Base-by-base conservation (phyloP, 1,139 yeast genomes). In the Blastobotrys arbuscula region DNA sequence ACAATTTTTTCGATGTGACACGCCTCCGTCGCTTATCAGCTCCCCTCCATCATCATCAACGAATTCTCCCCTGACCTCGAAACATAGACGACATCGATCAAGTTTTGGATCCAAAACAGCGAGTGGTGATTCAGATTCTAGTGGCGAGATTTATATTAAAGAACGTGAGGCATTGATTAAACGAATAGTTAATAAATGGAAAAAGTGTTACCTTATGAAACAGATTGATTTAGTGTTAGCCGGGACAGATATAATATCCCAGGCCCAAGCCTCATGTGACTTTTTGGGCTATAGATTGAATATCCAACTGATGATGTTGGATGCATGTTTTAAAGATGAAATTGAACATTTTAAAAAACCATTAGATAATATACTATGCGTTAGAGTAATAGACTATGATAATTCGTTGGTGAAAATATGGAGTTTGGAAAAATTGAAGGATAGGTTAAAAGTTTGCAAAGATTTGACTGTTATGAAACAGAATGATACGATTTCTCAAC, bases 291-390 rank as follows among this genome's bases (percentile, higher is more conserved):
- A 48, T n/a, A 48, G 47, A 5, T 20, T 59, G 10, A 45, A 47
- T 15, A 56, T 60, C 31, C 66, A 62, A 49, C 49, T 59, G 39
- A 50, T 59, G 36, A 50, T 61, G 13, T 47, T 57, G 13, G 60
- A 55, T 34, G 51, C 40, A 13, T 34, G 44, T 19, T 19, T 36
- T 16, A 36, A 19, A 8, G 38, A 34, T 19, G 15, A n/a, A 9
- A 4, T 33, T 33, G 9, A 7, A 13, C 9, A 18, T n/a, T 9
- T 8, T 7, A 34, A 20, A 35, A n/a, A n/a, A n/a, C n/a, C n/a
- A n/a, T n/a, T n/a, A 7, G n/a, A 31, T 31, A 13, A 13, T 28
- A 7, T 12, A 33, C 40, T 49, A 16, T 54, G 51, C 37, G 57
- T 59, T 24, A 49, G 67, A 7, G 53, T 59, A 2, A 45, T 56